Conservation (phyloP, 1,284 basidiomycete species). For the Irpex sp. region DNA sequence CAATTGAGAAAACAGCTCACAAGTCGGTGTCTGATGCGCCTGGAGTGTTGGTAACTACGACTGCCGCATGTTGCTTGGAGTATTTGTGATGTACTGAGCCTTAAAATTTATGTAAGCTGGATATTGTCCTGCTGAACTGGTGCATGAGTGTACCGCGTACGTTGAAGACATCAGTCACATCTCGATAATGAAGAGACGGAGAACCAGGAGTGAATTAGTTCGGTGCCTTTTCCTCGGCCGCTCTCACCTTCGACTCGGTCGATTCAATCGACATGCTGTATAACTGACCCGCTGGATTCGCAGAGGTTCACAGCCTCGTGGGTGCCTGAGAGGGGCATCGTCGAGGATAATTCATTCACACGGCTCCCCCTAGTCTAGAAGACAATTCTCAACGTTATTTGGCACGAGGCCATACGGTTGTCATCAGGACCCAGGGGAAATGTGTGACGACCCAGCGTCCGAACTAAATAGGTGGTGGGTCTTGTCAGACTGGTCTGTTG, state of each 20-base stretch:
- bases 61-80: not conserved
- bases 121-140: not conserved
- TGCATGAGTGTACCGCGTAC: not conserved
- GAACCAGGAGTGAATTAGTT: not conserved
- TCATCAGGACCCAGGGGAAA: not conserved
- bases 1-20: too few species aligned
- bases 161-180: not conserved
- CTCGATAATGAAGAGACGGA: not conserved
- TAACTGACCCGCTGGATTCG: not conserved
- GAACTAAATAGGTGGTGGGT: not conserved
- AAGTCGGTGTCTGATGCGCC: too few species aligned
- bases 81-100: not conserved
- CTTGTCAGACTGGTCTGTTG: not conserved
- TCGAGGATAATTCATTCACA: not conserved
- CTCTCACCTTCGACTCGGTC: not conserved
- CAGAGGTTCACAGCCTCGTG: not conserved
- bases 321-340: not conserved
- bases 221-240: not conserved
- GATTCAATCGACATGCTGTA: not conserved
- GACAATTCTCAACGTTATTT: not conserved
- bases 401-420: not conserved
- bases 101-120: not conserved
- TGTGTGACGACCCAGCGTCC: not conserved
- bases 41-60: not conserved
- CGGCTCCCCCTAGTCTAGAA: not conserved